Percentiles rank a stretch among this genome's conserved stretches.
phyloP scores from a whole-genome alignment of 306 rosid species.

The Ochetophila trinervis region DNA sequence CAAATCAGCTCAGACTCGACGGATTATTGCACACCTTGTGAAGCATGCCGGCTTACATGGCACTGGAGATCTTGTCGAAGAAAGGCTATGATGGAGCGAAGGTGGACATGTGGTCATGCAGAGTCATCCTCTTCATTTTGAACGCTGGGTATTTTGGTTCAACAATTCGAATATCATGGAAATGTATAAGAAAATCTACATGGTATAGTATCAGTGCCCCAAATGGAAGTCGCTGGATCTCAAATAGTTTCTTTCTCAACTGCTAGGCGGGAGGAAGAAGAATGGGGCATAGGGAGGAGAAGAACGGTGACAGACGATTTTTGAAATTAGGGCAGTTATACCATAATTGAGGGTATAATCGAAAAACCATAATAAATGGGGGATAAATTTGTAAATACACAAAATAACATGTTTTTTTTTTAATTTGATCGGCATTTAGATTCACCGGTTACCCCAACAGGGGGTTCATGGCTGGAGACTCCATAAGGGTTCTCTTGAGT shows the following conservation, averaged over 20 bases:
- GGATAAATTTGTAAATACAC: too few relatives aligned
- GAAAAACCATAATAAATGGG: too few relatives aligned
- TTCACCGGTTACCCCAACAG: too few relatives aligned
- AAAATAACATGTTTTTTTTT: too few relatives aligned
- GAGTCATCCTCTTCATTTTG: conserved; percentile 53
- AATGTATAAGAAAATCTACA: conserved; percentile 68
- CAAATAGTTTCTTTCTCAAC: conserved; percentile 39
- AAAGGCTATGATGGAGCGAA: conserved; percentile 72
- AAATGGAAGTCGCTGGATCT: conserved; percentile 60
- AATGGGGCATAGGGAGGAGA: too few relatives aligned
- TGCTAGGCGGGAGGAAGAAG: too few relatives aligned
- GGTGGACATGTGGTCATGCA: conserved; percentile 73
- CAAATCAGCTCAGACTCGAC: conserved; percentile 48
- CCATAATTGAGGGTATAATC: too few relatives aligned
- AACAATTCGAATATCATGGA: conserved; percentile 70
- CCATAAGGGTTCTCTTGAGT: too few relatives aligned
- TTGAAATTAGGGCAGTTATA: too few relatives aligned
- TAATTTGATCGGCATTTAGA: too few relatives aligned
- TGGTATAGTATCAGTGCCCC: conserved; percentile 63
- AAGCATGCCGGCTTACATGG: conserved; percentile 82
- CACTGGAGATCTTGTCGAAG: conserved; percentile 72
- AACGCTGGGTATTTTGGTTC: conserved; percentile 61
- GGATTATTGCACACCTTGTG: conserved; percentile 72
- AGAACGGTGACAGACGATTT: too few relatives aligned
- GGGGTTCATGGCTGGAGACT: too few relatives aligned